phyloP scores from a whole-genome alignment of 805 yeast genomes.

The Monosporozyma solicola region DNA sequence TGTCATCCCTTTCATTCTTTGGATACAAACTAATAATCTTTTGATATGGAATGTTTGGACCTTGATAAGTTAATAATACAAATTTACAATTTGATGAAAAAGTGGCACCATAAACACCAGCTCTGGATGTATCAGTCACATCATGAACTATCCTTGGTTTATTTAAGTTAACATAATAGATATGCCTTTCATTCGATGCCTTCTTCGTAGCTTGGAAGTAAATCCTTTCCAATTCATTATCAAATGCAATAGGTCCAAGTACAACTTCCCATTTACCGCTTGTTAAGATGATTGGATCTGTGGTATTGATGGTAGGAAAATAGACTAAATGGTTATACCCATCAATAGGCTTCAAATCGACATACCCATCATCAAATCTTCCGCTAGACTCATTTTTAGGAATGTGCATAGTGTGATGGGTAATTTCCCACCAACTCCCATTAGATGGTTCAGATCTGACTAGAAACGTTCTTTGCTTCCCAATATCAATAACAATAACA shows the following conservation, averaged over 20 bases:
- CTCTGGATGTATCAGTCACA: constrained; percentile 43
- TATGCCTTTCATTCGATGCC: constrained; percentile 75
- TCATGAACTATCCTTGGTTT: constrained; percentile 31
- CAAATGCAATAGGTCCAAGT: constrained; percentile 57
- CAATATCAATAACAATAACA: constrained; percentile 45
- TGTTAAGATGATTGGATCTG: constrained; percentile 52
- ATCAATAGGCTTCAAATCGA: constrained; percentile 62
- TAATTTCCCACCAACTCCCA: constrained; percentile 72
- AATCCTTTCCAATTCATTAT: constrained; percentile 41
- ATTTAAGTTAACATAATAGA: constrained; percentile 58
- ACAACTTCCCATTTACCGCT: constrained; percentile 89
- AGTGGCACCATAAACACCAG: constrained; percentile 61
- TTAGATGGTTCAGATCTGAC: constrained; percentile 42
- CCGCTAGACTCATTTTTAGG: constrained; percentile 40
- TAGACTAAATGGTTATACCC: constrained; percentile 75
- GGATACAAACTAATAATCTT: constrained; percentile 49
- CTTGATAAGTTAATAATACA: constrained; percentile 58
- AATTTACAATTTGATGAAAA: constrained; percentile 77
- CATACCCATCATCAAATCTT: constrained; percentile 56
- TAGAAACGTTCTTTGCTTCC: constrained; percentile 27
- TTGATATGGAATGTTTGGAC: constrained; percentile 79
- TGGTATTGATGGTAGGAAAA: constrained; percentile 58
- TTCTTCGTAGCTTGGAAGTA: constrained; percentile 64
- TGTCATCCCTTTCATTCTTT: constrained; percentile 9
- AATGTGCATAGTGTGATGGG: constrained; percentile 51